phyloP scores from a whole-genome alignment of 768 basidiomycete genomes.

The Clavaria fumosa region DNA sequence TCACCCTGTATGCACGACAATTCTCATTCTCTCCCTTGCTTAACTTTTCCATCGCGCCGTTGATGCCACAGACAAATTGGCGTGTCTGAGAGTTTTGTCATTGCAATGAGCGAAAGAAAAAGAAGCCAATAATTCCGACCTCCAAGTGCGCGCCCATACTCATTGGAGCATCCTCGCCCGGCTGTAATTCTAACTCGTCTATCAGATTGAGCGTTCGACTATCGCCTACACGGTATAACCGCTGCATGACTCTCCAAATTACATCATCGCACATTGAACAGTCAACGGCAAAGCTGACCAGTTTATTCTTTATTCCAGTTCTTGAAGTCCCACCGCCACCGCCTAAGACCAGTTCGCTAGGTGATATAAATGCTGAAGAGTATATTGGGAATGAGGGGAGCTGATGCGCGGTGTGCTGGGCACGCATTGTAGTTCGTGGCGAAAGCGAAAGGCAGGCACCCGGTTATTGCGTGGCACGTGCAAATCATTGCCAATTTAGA shows the following conservation, averaged over 20 bases:
- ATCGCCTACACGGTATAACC: constrained; percentile 46
- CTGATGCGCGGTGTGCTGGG: constrained; percentile 63
- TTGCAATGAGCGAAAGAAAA: background rate
- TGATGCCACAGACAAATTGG: constrained; percentile 72
- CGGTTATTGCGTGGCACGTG: too few species aligned
- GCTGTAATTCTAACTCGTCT: constrained; percentile 60
- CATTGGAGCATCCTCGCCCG: constrained; percentile 91
- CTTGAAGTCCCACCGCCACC: constrained; percentile 81
- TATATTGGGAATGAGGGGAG: constrained; percentile 80
- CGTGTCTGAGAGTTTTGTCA: constrained; percentile 20
- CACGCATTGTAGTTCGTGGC: constrained; percentile 62
- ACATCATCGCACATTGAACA: background rate
- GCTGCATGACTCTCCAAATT: constrained; percentile 27
- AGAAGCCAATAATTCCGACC: constrained; percentile 23
- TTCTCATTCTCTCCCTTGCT: constrained; percentile 66
- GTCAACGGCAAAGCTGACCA: constrained; percentile 35
- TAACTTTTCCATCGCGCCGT: constrained; percentile 52
- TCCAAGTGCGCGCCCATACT: constrained; percentile 62
- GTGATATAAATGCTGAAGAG: constrained; percentile 63
- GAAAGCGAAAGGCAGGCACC: too few species aligned
- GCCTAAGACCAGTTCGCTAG: constrained; percentile 62
- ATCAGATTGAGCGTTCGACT: constrained; percentile 38
- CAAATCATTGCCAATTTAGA: too few species aligned
- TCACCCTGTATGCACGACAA: constrained; percentile 54
- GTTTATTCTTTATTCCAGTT: constrained; percentile 87